A percentile compares a stretch with the other conserved stretches of the same genome.
Conservation (phyloP, 2,329 filamentous ascomycete species). For the Lojkania enalia region DNA sequence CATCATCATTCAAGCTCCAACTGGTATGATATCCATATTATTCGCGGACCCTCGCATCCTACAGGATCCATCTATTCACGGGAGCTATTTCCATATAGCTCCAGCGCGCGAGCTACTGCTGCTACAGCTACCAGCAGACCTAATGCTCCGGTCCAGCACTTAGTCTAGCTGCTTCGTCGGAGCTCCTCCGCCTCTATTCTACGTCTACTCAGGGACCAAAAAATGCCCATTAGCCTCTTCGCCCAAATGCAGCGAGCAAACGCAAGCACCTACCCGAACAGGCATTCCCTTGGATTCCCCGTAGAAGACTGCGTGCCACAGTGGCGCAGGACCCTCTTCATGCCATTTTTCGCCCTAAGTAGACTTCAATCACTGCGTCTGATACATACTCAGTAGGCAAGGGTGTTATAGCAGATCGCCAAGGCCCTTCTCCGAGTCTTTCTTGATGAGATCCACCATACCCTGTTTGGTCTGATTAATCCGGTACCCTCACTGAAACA, state of each 20-base stretch:
- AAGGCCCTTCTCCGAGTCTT: constrained; percentile 90
- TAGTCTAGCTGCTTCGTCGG: no score
- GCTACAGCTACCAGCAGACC: no score
- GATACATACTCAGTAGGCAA: background rate
- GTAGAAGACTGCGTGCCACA: constrained; percentile 44
- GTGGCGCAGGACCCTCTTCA: constrained; percentile 33
- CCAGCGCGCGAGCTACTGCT: no score
- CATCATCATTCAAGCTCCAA: no score
- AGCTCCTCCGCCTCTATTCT: no score
- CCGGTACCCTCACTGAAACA: constrained; percentile 15
- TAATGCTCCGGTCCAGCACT: no score
- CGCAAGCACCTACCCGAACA: constrained; percentile 16
- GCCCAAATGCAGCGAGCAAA: background rate
- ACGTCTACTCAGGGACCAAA: no score
- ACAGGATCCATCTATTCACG: no score
- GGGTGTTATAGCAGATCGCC: constrained; percentile 71
- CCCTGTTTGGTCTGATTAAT: constrained; percentile 60
- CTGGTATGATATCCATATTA: no score
- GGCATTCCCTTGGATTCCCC: constrained; percentile 14
- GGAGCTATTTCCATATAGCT: no score
- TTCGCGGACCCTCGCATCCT: no score
- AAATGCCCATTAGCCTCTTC: no score
- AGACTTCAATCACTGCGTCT: background rate
- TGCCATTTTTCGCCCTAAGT: constrained; percentile 5
- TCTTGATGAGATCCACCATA: constrained; percentile 91